Evolutionary conservation across 768 basidiomycete species (phyloP), one percentile per base, ranked within the genome.

Genomic region (Cystofilobasidium macerans): DNA sequence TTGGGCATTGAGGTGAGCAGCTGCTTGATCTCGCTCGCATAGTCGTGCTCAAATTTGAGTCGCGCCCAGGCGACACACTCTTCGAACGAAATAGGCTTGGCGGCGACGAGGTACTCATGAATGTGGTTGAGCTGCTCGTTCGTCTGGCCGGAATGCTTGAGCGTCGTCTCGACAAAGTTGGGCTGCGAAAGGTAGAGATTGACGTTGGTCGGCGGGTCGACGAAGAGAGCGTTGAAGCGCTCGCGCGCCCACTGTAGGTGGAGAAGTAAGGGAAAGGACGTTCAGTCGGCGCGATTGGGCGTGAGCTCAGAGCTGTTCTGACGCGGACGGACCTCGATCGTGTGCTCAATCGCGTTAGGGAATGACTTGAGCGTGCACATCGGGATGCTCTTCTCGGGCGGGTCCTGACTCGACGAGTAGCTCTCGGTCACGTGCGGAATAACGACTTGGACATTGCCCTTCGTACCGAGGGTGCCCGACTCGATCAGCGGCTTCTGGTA

Each of bases 321-420:
- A 62, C 18, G 51, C 3, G 14, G 3, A 74, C 81, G 35, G 63
- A 88, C 89, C 81, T 97, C 91, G 67, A 99, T 99, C 9, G 92
- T 95, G 78, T 99, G 95, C 70, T 89, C 86, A 72, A 98, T 98
- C 30, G 87, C 87, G 75, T 99, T 93, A 13, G 95, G 95, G 83
- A 98, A 99, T 78, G 89, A 97, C 80, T 97, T 98, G 75, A 98
- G 87, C 1, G 95, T 99, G 76, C 95, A 99, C 30, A 88, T 89
- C 28, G 95, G 88, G 1, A 92, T 86, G 74, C 93, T 87, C 77
- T 95, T 98, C 79, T 99, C 95, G 12, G 95, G 95, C 53, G 95
- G 95, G 75, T 99, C 95, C 77, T 98, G 95, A 18, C 93, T 97
- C 12, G 92, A 94, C 18, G 88, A 86, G 76, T 99, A 99, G 22